Conservation (phyloP, 129 eudicot species). For the Pseudognaphalium luteoalbum region DNA sequence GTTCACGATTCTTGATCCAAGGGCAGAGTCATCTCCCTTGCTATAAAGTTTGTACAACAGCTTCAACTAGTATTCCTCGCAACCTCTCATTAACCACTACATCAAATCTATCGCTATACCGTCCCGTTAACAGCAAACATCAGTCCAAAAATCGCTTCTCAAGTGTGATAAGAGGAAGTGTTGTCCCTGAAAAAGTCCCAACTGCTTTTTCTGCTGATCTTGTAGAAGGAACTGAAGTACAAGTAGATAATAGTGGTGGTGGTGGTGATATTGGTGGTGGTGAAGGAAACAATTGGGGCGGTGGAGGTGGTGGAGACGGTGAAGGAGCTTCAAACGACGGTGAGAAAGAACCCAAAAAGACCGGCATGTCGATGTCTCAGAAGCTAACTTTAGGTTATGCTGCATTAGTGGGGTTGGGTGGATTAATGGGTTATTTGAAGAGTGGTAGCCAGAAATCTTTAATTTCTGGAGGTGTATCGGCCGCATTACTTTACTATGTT, state of each 20-base stretch:
- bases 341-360: slow-evolving; percentile 45
- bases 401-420: slow-evolving; percentile 75
- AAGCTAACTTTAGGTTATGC: slow-evolving; percentile 87
- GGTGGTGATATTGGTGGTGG: slow-evolving; percentile 50
- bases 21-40: slow-evolving; percentile 25
- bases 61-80: slow-evolving; percentile 24
- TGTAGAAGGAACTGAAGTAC: slow-evolving; percentile 43
- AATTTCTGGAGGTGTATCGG: slow-evolving; percentile 72
- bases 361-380: slow-evolving; percentile 91
- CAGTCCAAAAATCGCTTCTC: slow-evolving; percentile 34
- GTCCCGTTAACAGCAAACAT: slow-evolving; percentile 20
- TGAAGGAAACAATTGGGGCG: slow-evolving; percentile 48
- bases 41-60: slow-evolving; percentile 27
- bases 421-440: slow-evolving; percentile 80
- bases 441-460: slow-evolving; percentile 86
- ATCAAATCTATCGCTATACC: background rate
- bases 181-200: slow-evolving; percentile 63
- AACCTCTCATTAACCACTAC: slow-evolving; percentile 32
- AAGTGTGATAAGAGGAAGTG: slow-evolving; percentile 37
- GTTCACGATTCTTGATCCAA: slow-evolving; percentile 32
- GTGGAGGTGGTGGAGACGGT: slow-evolving; percentile 45
- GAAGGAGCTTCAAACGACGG: slow-evolving; percentile 51
- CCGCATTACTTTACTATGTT: slow-evolving; percentile 50
- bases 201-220: slow-evolving; percentile 47
- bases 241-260: slow-evolving; percentile 49